Conservation (phyloP, 176 grass and related monocot species). For the Poa pratensis region DNA sequence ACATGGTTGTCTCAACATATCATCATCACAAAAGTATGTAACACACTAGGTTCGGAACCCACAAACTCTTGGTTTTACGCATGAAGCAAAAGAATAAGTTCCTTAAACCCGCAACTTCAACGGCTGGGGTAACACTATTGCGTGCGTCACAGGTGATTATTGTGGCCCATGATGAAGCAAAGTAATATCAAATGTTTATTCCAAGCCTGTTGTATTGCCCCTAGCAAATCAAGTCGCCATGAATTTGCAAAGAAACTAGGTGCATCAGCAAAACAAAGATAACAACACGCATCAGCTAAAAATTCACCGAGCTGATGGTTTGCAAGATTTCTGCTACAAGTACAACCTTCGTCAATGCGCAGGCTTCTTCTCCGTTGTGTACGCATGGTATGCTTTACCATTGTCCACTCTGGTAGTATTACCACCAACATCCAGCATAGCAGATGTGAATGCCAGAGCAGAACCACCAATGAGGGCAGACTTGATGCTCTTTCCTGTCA, state of each 20-base stretch:
- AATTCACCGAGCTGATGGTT: conserved; percentile 52
- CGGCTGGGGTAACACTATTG: not conserved
- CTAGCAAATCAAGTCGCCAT: conserved; percentile 37
- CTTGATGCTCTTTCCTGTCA: conserved; percentile 83
- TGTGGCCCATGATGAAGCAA: conserved; percentile 33
- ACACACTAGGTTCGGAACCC: not conserved
- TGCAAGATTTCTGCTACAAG: conserved; percentile 40
- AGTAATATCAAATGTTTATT: conserved; percentile 48
- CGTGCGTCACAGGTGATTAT: not conserved
- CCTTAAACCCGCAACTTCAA: not conserved
- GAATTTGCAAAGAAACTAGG: conserved; percentile 43
- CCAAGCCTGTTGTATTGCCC: not conserved
- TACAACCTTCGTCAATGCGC: conserved; percentile 48
- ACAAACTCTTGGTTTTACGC: not conserved
- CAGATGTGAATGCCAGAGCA: conserved; percentile 76
- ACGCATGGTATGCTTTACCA: conserved; percentile 75
- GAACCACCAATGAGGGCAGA: conserved; percentile 71
- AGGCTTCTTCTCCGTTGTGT: conserved; percentile 77
- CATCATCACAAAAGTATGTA: not conserved
- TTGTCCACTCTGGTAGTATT: conserved; percentile 81
- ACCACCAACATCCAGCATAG: conserved; percentile 71
- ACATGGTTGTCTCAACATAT: not conserved
- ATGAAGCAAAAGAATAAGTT: conserved; percentile 14
- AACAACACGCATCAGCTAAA: conserved; percentile 34
- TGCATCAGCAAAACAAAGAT: conserved; percentile 44